A percentile compares a stretch with the other conserved stretches of the same genome.
Evolutionary conservation across 129 eudicot genomes (phyloP).

Genomic region (Tagetes patula): DNA sequence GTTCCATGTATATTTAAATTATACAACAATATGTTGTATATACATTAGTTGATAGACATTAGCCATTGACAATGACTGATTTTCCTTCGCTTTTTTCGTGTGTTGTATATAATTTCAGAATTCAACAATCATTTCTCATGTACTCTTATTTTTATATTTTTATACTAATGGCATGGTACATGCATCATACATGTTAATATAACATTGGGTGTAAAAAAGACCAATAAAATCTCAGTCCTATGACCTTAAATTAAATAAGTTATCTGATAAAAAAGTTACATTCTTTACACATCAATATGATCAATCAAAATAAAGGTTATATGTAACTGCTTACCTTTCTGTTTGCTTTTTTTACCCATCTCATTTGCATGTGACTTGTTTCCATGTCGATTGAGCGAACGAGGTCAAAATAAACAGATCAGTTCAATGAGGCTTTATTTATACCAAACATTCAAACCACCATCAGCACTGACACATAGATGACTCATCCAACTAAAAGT

Average conservation of each 20-base stretch:
- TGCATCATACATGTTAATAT: no score
- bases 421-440: neutral
- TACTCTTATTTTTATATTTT: no score
- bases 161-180: constrained; percentile 4
- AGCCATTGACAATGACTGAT: no score
- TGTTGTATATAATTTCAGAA: no score
- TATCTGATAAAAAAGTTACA: neutral
- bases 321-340: constrained; percentile 14
- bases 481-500: constrained; percentile 33
- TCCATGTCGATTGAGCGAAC: neutral
- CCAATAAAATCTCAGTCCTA: neutral
- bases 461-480: constrained; percentile 24
- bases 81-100: no score
- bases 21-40: no score
- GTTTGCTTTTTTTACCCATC: constrained; percentile 20
- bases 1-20: no score
- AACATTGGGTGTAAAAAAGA: neutral
- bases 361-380: constrained; percentile 21
- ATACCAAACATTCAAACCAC: constrained; percentile 21
- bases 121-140: no score
- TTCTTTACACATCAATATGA: constrained; percentile 27
- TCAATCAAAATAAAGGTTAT: constrained; percentile 11
- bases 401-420: constrained; percentile 18
- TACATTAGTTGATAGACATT: no score
- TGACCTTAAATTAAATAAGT: constrained; percentile 1